Conservation (phyloP, 2,329 filamentous ascomycete species). For the Lojkania enalia region DNA sequence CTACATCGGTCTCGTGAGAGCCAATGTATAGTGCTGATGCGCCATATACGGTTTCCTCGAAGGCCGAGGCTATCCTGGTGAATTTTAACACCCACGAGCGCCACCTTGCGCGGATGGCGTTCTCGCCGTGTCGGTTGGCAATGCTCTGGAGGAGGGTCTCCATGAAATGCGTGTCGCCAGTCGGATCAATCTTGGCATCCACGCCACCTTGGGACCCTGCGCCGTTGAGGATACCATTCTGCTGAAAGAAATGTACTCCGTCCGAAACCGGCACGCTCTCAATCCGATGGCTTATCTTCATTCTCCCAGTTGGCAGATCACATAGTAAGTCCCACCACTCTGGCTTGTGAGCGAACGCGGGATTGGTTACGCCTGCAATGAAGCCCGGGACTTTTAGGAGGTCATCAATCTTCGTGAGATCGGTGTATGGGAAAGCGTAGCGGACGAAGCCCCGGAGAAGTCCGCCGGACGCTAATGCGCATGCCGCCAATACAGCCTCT, state of each 20-base stretch:
- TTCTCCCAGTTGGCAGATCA: slow-evolving; percentile 85
- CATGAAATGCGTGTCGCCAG: slow-evolving; percentile 89
- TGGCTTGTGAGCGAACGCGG: slow-evolving; percentile 89
- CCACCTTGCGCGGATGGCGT: slow-evolving; percentile 89
- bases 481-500: slow-evolving; percentile 96
- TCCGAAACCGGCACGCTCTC: slow-evolving; percentile 81
- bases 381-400: slow-evolving; percentile 94
- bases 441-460: slow-evolving; percentile 91
- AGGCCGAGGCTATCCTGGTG: slow-evolving; percentile 86
- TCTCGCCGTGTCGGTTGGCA: slow-evolving; percentile 78
- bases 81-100: slow-evolving; percentile 94
- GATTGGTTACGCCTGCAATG: slow-evolving; percentile 96
- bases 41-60: slow-evolving; percentile 94
- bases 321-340: slow-evolving; percentile 99
- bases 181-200: slow-evolving; percentile 63
- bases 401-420: slow-evolving; percentile 96
- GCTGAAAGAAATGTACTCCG: slow-evolving; percentile 83
- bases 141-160: slow-evolving; percentile 82
- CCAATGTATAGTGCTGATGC: slow-evolving; percentile 87
- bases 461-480: slow-evolving; percentile 88
- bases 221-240: slow-evolving; percentile 47
- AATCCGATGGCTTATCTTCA: slow-evolving; percentile 91
- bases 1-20: slow-evolving; percentile 63
- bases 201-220: slow-evolving; percentile 24
- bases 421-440: slow-evolving; percentile 96